Evolutionary conservation across 352 stramenopile genomes (phyloP).

Genomic region (Phytophthora kernoviae): DNA sequence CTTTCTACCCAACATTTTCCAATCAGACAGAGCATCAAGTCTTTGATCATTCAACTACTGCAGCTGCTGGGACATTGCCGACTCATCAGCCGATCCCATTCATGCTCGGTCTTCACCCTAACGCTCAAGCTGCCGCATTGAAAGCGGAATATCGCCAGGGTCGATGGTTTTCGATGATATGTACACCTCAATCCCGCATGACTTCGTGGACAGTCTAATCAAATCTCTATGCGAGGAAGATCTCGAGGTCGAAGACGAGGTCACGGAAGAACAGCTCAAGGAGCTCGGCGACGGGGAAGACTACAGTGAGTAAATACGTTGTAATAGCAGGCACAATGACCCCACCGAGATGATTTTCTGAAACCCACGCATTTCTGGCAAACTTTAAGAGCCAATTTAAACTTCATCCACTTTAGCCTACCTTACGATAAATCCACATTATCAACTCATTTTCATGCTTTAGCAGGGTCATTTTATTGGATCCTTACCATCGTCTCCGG

Average conservation of each 20-base stretch:
- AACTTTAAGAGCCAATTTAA: no score
- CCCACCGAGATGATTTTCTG: no score
- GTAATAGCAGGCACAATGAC: no score
- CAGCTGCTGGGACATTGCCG: neutral
- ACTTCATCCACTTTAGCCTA: no score
- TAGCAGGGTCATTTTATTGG: no score
- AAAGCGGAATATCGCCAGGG: neutral
- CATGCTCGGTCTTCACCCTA: conserved; percentile 1
- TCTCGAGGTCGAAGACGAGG: conserved; percentile 12
- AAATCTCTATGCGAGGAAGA: conserved; percentile 15
- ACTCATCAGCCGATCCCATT: neutral
- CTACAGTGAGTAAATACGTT: neutral
- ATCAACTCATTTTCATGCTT: no score
- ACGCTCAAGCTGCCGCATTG: neutral
- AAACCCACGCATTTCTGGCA: no score
- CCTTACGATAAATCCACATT: neutral
- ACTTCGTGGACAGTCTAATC: conserved; percentile 19
- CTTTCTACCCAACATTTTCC: neutral
- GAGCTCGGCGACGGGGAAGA: conserved; percentile 19
- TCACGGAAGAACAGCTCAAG: conserved; percentile 22
- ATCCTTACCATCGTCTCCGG: no score
- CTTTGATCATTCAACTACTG: neutral
- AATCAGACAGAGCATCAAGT: neutral
- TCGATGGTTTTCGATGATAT: neutral
- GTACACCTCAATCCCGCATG: conserved; percentile 10